Evolutionary conservation across 306 rosid species (phyloP).

Genomic region (Cucurbita argyrosperma): DNA sequence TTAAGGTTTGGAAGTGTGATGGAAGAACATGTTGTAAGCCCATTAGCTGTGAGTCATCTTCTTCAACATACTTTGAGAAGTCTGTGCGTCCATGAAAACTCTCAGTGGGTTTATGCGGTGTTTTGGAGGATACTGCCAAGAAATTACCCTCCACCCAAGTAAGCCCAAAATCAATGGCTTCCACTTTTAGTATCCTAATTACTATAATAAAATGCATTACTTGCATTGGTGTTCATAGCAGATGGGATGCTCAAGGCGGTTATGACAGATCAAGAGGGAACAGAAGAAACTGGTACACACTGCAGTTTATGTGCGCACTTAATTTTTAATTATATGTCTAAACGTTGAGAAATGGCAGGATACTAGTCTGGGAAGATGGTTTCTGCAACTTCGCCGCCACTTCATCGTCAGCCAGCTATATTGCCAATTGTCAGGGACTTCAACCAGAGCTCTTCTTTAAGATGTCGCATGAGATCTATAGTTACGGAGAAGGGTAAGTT

Average conservation of each 20-base stretch:
- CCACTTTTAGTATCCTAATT: neutral
- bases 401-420: slow-evolving; percentile 23
- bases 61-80: slow-evolving; percentile 96
- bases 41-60: slow-evolving; percentile 80
- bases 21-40: slow-evolving; percentile 68
- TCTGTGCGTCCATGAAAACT: slow-evolving; percentile 72
- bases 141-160: slow-evolving; percentile 98
- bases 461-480: slow-evolving; percentile 99
- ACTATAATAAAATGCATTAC: neutral
- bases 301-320: too few species aligned
- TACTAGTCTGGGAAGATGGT: slow-evolving; percentile 98
- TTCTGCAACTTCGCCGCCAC: slow-evolving; percentile 77
- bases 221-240: slow-evolving; percentile 5
- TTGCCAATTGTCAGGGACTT: slow-evolving; percentile 30
- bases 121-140: slow-evolving; percentile 99
- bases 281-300: slow-evolving; percentile 74
- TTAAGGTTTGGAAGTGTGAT: slow-evolving; percentile 11
- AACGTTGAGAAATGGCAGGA: slow-evolving; percentile 24
- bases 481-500: slow-evolving; percentile 82
- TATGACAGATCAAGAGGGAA: slow-evolving; percentile 95
- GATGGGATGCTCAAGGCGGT: slow-evolving; percentile 95
- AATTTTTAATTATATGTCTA: too few species aligned
- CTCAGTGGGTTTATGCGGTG: slow-evolving; percentile 95
- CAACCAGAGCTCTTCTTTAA: slow-evolving; percentile 95
- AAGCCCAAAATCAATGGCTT: slow-evolving; percentile 10